Evolutionary conservation across 163 green algal species (phyloP).

Genomic region (Volvox carteri): DNA sequence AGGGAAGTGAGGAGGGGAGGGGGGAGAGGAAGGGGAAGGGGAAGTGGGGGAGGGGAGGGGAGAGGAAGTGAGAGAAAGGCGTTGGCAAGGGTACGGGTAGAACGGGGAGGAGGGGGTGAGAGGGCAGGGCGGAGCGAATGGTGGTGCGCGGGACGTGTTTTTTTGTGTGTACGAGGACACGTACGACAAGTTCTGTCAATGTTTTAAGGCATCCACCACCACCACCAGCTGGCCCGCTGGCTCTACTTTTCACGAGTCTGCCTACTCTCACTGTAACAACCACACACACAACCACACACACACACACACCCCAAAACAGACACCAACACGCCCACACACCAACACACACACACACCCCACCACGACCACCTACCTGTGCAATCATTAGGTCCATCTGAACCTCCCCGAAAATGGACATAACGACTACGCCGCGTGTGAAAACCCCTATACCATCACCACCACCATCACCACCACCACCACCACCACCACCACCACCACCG

Average conservation of each 20-base stretch:
- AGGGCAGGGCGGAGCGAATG: too few relatives aligned
- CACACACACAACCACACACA: not conserved
- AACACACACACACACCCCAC: too few relatives aligned
- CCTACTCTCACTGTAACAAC: not conserved
- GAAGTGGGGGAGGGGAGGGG: not conserved
- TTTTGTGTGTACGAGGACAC: too few relatives aligned
- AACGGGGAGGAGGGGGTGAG: too few relatives aligned
- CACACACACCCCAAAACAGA: not conserved
- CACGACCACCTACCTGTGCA: conserved; percentile 63
- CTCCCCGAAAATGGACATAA: conserved; percentile 65
- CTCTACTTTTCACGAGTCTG: too few relatives aligned
- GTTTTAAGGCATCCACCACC: not conserved
- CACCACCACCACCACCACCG: too few relatives aligned
- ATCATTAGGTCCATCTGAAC: conserved; percentile 75
- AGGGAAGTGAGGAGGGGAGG: not conserved
- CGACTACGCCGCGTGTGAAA: conserved; percentile 57
- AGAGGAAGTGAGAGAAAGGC: too few relatives aligned
- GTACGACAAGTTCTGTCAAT: too few relatives aligned
- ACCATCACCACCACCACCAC: not conserved
- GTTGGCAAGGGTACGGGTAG: not conserved
- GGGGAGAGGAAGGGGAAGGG: not conserved
- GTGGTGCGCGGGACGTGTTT: too few relatives aligned
- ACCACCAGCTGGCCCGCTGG: not conserved
- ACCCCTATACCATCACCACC: not conserved
- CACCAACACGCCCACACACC: too few relatives aligned